These are phyloP conservation scores for Candida berthetii DNA, from an alignment of 805 yeast species.

Conservation along the genomic window DNA sequence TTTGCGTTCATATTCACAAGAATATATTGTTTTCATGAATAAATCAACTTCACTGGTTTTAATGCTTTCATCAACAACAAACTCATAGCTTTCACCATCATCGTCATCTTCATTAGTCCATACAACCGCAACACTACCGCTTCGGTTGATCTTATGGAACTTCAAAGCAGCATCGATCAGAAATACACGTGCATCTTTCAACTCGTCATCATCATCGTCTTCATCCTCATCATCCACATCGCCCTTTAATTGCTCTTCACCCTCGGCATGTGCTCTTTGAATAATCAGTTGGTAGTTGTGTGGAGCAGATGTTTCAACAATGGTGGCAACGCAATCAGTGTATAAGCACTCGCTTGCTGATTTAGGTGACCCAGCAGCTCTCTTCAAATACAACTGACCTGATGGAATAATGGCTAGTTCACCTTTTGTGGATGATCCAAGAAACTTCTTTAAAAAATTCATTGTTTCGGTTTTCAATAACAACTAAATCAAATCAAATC, in stretches of 20 bases:
- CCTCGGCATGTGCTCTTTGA: constrained; percentile 63
- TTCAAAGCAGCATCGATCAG: constrained; percentile 55
- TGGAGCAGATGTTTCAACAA: constrained; percentile 61
- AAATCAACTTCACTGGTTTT: constrained; percentile 43
- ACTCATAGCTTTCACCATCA: constrained; percentile 77
- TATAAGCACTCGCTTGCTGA: constrained; percentile 81
- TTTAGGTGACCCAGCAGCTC: constrained; percentile 79
- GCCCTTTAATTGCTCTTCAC: constrained; percentile 44
- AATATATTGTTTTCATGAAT: constrained; percentile 56
- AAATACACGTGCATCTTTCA: constrained; percentile 66
- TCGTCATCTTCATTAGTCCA: constrained; percentile 91
- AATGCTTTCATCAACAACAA: constrained; percentile 60
- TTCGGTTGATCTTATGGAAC: constrained; percentile 45
- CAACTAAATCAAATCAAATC: no score
- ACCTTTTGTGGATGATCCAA: constrained; percentile 49
- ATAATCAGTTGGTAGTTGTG: constrained; percentile 67
- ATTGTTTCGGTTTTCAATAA: constrained; percentile 23
- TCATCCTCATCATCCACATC: constrained; percentile 39
- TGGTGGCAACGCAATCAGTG: constrained; percentile 70
- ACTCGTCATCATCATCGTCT: constrained; percentile 26
- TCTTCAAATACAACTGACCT: constrained; percentile 69
- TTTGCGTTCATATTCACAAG: constrained; percentile 73
- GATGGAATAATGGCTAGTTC: constrained; percentile 66
- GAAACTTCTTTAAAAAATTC: constrained; percentile 68
- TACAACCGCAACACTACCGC: constrained; percentile 52